These are phyloP conservation scores for Metschnikowia drakensbergensis DNA, from an alignment of 805 yeast genomes.

Conservation along the genomic window DNA sequence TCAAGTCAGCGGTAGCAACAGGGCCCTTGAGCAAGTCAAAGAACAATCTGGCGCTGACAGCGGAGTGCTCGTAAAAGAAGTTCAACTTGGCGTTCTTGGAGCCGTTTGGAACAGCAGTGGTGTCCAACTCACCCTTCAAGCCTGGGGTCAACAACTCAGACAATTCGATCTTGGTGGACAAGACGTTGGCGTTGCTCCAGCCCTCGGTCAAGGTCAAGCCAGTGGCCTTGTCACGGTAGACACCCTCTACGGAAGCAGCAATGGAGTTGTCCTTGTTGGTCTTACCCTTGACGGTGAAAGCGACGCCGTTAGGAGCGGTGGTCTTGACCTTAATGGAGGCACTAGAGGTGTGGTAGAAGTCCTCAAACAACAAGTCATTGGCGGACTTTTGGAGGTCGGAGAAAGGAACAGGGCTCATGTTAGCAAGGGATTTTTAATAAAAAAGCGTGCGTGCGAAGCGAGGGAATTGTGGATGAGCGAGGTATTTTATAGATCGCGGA, in stretches of 20 bases:
- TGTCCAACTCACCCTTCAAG: conserved; percentile 85
- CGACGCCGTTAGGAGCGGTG: conserved; percentile 93
- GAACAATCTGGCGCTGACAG: conserved; percentile 90
- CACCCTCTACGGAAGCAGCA: conserved; percentile 86
- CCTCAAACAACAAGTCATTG: conserved; percentile 84
- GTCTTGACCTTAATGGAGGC: conserved; percentile 88
- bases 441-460: conserved; percentile 7
- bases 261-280: conserved; percentile 75
- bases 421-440: conserved; percentile 6
- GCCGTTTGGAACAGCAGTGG: conserved; percentile 82
- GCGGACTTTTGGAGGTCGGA: conserved; percentile 90
- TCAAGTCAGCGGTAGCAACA: conserved; percentile 88
- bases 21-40: conserved; percentile 96
- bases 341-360: conserved; percentile 88
- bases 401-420: conserved; percentile 74
- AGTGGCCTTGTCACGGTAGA: conserved; percentile 86
- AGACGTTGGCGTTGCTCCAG: conserved; percentile 91
- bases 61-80: conserved; percentile 87
- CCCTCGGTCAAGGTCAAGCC: conserved; percentile 96
- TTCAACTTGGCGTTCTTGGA: conserved; percentile 84
- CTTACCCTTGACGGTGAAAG: conserved; percentile 92
- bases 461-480: conserved; percentile 12
- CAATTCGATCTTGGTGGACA: conserved; percentile 91
- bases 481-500: conserved; percentile 13
- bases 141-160: conserved; percentile 92